Percentiles rank a stretch among this genome's conserved stretches.
Evolutionary conservation across 2,329 filamentous ascomycete genomes (phyloP).

Genomic region (Cladophialophora bantiana): DNA sequence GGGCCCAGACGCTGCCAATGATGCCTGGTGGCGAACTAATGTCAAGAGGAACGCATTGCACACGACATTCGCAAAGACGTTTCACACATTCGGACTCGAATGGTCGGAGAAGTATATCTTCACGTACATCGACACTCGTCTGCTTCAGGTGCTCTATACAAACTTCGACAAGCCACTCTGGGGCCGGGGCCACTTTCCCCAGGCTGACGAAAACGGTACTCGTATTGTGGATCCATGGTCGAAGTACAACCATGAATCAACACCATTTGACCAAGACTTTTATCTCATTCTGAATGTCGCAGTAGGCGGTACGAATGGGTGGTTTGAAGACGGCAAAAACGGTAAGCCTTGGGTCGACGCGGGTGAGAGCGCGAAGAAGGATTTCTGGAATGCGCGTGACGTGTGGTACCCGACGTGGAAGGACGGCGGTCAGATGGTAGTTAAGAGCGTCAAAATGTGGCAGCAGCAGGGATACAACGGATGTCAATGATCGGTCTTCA

Average conservation of each 20-base stretch:
- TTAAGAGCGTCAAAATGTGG: slow-evolving; percentile 74
- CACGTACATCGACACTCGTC: slow-evolving; percentile 81
- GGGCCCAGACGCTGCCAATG: slow-evolving; percentile 74
- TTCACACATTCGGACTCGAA: slow-evolving; percentile 81
- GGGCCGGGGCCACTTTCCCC: slow-evolving; percentile 72
- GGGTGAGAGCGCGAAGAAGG: slow-evolving; percentile 69
- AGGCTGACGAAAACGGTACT: slow-evolving; percentile 69
- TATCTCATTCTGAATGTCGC: slow-evolving; percentile 79
- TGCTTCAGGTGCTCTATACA: slow-evolving; percentile 81
- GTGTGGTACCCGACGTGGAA: slow-evolving; percentile 78
- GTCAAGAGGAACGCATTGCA: slow-evolving; percentile 77
- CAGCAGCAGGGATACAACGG: slow-evolving; percentile 58
- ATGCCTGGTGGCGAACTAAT: slow-evolving; percentile 85
- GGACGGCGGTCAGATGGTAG: slow-evolving; percentile 71
- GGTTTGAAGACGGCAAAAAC: slow-evolving; percentile 76
- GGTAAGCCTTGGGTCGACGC: slow-evolving; percentile 82
- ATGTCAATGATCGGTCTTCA: slow-evolving; percentile 19
- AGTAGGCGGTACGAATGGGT: slow-evolving; percentile 80
- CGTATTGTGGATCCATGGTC: slow-evolving; percentile 70
- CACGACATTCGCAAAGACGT: slow-evolving; percentile 72
- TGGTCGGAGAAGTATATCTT: slow-evolving; percentile 91
- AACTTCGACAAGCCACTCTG: slow-evolving; percentile 75
- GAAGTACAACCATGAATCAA: slow-evolving; percentile 64
- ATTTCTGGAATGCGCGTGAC: slow-evolving; percentile 76
- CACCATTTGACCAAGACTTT: slow-evolving; percentile 78